Percentiles rank a stretch among this genome's conserved stretches.
Conservation (phyloP, 176 grass and related monocot genomes). For the Triticum timopheevii region DNA sequence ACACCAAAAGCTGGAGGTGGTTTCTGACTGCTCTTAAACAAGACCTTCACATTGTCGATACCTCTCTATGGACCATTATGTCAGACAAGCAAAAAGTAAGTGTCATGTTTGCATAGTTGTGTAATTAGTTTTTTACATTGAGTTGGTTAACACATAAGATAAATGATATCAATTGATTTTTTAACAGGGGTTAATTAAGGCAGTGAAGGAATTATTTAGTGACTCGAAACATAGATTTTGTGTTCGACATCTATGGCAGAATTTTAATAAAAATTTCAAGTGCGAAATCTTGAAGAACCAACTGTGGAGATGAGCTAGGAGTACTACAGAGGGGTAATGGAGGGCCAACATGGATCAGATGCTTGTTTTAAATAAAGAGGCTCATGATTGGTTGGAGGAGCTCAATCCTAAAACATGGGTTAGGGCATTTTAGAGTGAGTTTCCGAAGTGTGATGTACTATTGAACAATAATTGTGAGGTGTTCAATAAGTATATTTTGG, state of each 20-base stretch:
- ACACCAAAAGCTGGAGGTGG: not conserved
- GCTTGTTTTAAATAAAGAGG: not conserved
- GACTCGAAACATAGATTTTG: not conserved
- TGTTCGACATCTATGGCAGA: not conserved
- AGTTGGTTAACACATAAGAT: not conserved
- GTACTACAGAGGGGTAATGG: not conserved
- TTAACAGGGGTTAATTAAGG: not conserved
- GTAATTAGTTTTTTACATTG: not conserved
- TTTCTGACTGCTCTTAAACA: not conserved
- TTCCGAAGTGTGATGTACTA: not conserved
- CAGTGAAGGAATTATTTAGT: not conserved
- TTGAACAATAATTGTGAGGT: not conserved
- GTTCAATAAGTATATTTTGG: not conserved
- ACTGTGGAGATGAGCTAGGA: not conserved
- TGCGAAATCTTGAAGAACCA: not conserved
- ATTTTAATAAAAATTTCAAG: not conserved
- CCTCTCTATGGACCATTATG: not conserved
- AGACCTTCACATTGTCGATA: not conserved
- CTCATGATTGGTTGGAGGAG: not conserved
- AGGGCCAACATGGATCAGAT: not conserved
- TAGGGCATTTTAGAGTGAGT: not conserved
- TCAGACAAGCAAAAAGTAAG: not conserved
- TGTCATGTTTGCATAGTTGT: not conserved
- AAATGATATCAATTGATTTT: not conserved
- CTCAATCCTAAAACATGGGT: not conserved